Conservation (phyloP, 129 eudicot genomes). For the Chrysanthemum lavandulifolium region DNA sequence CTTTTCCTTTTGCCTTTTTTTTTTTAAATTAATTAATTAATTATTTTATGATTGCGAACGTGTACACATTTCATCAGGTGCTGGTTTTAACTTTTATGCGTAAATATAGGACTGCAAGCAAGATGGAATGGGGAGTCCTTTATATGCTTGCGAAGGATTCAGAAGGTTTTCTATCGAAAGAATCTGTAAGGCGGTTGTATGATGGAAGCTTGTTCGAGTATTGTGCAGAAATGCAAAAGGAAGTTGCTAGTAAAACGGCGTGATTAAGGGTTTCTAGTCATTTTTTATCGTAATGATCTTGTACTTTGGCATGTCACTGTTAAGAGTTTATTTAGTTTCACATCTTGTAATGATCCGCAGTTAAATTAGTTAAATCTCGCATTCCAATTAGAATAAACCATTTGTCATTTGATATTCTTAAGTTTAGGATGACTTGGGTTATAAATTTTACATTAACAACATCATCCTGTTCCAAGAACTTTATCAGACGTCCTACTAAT, state of each 20-base stretch:
- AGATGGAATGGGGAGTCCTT: constrained; percentile 57
- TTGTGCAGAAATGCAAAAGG: constrained; percentile 48
- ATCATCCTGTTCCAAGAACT: no score
- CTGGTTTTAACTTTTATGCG: background rate
- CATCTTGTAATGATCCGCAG: background rate
- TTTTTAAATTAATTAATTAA: no score
- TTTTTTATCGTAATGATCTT: background rate
- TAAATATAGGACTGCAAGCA: constrained; percentile 40
- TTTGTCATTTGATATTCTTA: background rate
- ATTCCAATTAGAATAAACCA: constrained; percentile 15
- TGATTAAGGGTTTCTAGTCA: constrained; percentile 22
- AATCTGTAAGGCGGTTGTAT: constrained; percentile 52
- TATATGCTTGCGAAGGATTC: constrained; percentile 59
- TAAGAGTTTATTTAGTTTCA: constrained; percentile 5
- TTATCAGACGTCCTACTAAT: no score
- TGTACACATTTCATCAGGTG: background rate
- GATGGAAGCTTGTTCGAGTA: constrained; percentile 62
- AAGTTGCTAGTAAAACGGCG: constrained; percentile 29
- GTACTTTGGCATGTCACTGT: constrained; percentile 16
- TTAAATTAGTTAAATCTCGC: constrained; percentile 5
- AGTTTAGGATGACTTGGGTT: constrained; percentile 9
- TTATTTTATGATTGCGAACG: background rate
- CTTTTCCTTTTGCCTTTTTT: no score
- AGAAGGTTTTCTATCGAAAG: constrained; percentile 53
- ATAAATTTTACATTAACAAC: background rate